These are phyloP conservation scores for Aegilops bicornis DNA, from an alignment of 176 grass and related monocot species.

Conservation along the genomic window DNA sequence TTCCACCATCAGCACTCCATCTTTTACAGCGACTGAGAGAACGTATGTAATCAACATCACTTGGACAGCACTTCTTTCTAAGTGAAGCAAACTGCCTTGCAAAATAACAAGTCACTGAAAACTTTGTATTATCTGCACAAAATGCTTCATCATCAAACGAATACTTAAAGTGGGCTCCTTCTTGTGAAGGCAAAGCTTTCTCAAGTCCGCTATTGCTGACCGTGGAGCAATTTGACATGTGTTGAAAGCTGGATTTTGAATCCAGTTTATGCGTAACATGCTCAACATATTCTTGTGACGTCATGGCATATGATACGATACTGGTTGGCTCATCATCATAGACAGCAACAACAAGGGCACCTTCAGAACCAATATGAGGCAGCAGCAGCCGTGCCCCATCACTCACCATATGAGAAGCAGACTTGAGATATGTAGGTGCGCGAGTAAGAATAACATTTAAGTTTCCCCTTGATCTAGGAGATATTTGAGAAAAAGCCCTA, in stretches of 20 bases:
- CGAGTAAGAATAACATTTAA: constrained; percentile 50
- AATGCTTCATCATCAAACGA: constrained; percentile 73
- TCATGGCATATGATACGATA: constrained; percentile 78
- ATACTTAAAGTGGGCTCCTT: constrained; percentile 65
- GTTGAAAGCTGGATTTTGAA: constrained; percentile 9
- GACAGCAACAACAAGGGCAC: constrained; percentile 63
- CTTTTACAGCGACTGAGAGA: constrained; percentile 84
- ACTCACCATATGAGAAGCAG: constrained; percentile 45
- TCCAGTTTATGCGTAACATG: constrained; percentile 41
- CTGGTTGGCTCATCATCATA: constrained; percentile 95
- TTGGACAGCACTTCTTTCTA: constrained; percentile 67
- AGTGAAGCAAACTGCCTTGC: constrained; percentile 75
- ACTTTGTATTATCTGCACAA: constrained; percentile 70
- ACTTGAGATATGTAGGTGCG: constrained; percentile 57
- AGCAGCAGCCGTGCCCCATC: constrained; percentile 72
- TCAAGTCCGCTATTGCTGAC: constrained; percentile 23
- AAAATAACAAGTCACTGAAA: constrained; percentile 88
- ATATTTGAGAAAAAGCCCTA: constrained; percentile 82
- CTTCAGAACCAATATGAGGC: constrained; percentile 54
- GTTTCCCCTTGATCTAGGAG: constrained; percentile 54
- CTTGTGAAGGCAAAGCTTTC: constrained; percentile 38
- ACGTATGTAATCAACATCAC: constrained; percentile 71
- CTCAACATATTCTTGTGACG: constrained; percentile 54
- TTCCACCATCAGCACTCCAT: constrained; percentile 91
- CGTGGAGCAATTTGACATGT: constrained; percentile 17